Evolutionary conservation across 2,329 filamentous ascomycete species (phyloP).

Genomic region (Nigrospora oryzae): DNA sequence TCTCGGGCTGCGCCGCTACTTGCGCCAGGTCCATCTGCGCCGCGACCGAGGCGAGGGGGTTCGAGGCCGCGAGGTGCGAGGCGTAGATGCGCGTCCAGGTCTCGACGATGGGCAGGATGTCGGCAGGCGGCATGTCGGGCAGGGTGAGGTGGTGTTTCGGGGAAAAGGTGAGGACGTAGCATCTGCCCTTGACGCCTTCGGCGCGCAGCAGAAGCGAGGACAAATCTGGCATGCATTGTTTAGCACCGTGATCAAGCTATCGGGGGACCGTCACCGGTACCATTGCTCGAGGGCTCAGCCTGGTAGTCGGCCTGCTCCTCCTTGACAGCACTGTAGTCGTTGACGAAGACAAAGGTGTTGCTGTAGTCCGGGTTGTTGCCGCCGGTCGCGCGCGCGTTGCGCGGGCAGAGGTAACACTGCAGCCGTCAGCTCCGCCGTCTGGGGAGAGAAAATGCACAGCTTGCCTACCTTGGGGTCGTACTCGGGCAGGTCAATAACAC

Average conservation of each 20-base stretch:
- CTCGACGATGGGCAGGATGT: slow-evolving; percentile 77
- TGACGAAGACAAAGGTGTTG: slow-evolving; percentile 87
- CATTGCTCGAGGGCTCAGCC: slow-evolving; percentile 28
- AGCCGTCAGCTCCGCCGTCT: neutral
- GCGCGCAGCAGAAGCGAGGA: slow-evolving; percentile 72
- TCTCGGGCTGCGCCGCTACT: slow-evolving; percentile 25
- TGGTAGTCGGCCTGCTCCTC: slow-evolving; percentile 79
- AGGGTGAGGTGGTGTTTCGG: slow-evolving; percentile 85
- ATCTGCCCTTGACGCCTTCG: slow-evolving; percentile 84
- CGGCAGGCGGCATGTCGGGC: slow-evolving; percentile 70
- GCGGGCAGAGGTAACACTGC: slow-evolving; percentile 88
- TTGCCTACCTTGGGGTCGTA: slow-evolving; percentile 66
- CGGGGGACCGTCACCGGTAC: slow-evolving; percentile 4
- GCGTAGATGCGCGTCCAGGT: slow-evolving; percentile 91
- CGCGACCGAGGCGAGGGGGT: slow-evolving; percentile 45
- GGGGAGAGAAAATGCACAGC: neutral
- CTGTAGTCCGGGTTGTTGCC: slow-evolving; percentile 81
- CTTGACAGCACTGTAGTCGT: slow-evolving; percentile 96
- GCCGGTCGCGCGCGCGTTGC: slow-evolving; percentile 81
- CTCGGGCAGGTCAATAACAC: slow-evolving; percentile 60
- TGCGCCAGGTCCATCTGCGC: slow-evolving; percentile 27
- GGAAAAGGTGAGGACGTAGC: slow-evolving; percentile 94
- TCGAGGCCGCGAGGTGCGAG: slow-evolving; percentile 66
- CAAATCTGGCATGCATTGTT: slow-evolving; percentile 41
- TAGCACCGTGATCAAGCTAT: neutral